Conservation (phyloP, 2,329 filamentous ascomycete species). For the Scedosporium boydii region DNA sequence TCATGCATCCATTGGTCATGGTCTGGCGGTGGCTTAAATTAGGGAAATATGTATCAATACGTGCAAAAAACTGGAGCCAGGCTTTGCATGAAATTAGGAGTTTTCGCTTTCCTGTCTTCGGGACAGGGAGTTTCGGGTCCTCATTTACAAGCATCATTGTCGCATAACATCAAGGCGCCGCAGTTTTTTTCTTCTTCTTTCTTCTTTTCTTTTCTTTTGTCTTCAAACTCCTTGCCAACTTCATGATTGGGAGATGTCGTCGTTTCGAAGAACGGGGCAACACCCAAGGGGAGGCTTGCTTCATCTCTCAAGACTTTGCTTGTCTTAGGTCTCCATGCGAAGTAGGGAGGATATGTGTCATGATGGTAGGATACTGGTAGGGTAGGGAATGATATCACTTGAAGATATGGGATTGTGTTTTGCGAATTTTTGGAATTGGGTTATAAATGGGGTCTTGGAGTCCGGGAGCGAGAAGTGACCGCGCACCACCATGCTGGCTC, state of each 20-base stretch:
- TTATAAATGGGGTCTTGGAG: background rate
- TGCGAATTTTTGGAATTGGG: background rate
- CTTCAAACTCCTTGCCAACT: background rate
- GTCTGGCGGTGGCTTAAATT: no score
- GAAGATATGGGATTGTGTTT: background rate
- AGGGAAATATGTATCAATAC: background rate
- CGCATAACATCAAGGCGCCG: background rate
- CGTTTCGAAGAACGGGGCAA: no score
- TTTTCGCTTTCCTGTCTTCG: background rate
- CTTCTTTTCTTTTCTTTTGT: background rate
- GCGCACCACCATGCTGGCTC: no score
- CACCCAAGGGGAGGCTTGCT: no score
- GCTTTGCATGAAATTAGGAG: background rate
- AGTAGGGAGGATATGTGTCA: background rate
- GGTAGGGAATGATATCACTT: background rate
- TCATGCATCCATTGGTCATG: no score
- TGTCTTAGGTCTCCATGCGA: background rate
- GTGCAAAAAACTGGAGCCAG: background rate
- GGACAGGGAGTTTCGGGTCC: background rate
- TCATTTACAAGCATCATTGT: background rate
- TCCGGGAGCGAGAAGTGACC: background rate
- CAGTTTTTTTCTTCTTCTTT: background rate
- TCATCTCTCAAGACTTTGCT: background rate
- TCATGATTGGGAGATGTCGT: no score
- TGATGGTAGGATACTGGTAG: background rate